Evolutionary conservation across 805 yeast genomes (phyloP).

Genomic region (Metschnikowia similis): DNA sequence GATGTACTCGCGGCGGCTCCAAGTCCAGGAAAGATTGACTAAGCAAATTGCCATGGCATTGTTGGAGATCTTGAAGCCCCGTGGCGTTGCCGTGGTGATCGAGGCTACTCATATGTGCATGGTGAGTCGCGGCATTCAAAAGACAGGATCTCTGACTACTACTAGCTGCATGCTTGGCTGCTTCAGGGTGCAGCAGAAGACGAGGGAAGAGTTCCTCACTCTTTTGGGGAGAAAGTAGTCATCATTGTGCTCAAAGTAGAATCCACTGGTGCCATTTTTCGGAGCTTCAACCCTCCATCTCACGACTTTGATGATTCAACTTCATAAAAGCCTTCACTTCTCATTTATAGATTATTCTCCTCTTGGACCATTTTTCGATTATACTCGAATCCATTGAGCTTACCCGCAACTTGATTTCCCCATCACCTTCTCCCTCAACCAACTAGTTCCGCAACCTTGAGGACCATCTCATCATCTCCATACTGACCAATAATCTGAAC

Average conservation of each 20-base stretch:
- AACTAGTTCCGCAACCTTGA: slow-evolving; percentile 32
- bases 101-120: slow-evolving; percentile 99
- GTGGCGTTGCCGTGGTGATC: slow-evolving; percentile 97
- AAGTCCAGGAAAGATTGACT: slow-evolving; percentile 96
- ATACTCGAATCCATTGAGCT: background rate
- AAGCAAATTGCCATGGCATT: slow-evolving; percentile 97
- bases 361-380: background rate
- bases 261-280: background rate
- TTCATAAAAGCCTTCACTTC: slow-evolving; percentile 3
- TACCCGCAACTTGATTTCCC: background rate
- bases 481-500: slow-evolving; percentile 82
- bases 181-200: slow-evolving; percentile 88
- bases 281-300: slow-evolving; percentile 4
- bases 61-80: slow-evolving; percentile 83
- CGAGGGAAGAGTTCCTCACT: slow-evolving; percentile 92
- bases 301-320: slow-evolving; percentile 4
- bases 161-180: slow-evolving; percentile 98
- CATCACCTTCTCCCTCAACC: background rate
- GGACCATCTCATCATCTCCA: slow-evolving; percentile 69
- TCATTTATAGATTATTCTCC: slow-evolving; percentile 2
- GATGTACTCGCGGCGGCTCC: slow-evolving; percentile 92
- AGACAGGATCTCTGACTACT: slow-evolving; percentile 87
- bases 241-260: background rate
- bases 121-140: slow-evolving; percentile 97
- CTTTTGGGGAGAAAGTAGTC: slow-evolving; percentile 52